phyloP scores from a whole-genome alignment of 2,329 filamentous ascomycete species.

The Penicillium rolfsii region DNA sequence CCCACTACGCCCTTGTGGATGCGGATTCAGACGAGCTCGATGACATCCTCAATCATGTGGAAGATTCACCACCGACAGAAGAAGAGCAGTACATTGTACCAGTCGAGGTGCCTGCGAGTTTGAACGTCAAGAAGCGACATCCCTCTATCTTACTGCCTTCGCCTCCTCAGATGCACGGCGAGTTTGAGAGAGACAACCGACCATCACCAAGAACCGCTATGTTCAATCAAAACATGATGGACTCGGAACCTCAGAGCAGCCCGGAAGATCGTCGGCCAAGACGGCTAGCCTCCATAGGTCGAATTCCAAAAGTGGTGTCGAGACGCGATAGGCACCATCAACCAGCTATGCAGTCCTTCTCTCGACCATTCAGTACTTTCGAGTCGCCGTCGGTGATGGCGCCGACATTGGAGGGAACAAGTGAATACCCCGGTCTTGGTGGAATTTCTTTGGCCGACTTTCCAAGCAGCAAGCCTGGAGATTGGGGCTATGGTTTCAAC shows the following conservation, averaged over 20 bases:
- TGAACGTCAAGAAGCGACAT: conserved; percentile 39
- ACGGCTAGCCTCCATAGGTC: conserved; percentile 77
- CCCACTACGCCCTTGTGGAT: conserved; percentile 63
- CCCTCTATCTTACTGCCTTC: conserved; percentile 49
- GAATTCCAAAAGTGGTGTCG: conserved; percentile 81
- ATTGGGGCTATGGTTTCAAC: conserved; percentile 33
- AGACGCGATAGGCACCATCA: conserved; percentile 65
- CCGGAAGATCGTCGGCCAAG: conserved; percentile 54
- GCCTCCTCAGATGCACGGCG: conserved; percentile 43
- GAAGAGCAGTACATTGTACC: conserved; percentile 31
- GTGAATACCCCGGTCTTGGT: conserved; percentile 30
- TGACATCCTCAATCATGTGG: conserved; percentile 43
- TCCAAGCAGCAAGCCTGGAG: conserved; percentile 31
- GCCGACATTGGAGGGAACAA: conserved; percentile 30
- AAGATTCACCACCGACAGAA: conserved; percentile 47
- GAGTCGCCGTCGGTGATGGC: conserved; percentile 48
- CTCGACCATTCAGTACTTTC: conserved; percentile 70
- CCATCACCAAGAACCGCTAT: conserved; percentile 43
- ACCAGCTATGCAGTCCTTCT: conserved; percentile 78
- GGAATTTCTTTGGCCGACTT: conserved; percentile 28
- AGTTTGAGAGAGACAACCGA: conserved; percentile 34
- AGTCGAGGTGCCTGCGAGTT: conserved; percentile 32
- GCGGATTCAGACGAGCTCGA: conserved; percentile 46
- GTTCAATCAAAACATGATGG: conserved; percentile 36
- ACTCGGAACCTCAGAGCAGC: conserved; percentile 20